Base-by-base conservation (phyloP, 1,139 yeast species). In the Sugiyamaella paludigena region DNA sequence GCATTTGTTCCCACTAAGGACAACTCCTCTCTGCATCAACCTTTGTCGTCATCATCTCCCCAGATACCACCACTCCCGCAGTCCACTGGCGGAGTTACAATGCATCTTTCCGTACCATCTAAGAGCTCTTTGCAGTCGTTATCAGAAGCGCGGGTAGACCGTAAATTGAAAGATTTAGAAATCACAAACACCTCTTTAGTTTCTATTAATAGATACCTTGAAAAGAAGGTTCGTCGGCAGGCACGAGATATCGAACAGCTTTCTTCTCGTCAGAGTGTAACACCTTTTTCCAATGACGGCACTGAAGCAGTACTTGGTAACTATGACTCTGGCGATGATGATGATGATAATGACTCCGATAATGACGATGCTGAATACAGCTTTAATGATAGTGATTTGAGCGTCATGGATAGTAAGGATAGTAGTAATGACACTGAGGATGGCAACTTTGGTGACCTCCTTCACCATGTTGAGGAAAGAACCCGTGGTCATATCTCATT, bases 121-220 rank as follows among this genome's bases (percentile, higher is more conserved):
- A 19, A 19, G 5, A 19, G 5, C n/a, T n/a, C n/a, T 19, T 19
- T 19, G 5, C 24, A 19, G 5, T 4, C 24, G 24, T 19, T 40
- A 12, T 43, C 47, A 8, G 33, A 43, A 31, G 63, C 60, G 1
- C 52, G 64, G 32, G 51, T 59, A 4, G 62, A 59, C 24, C 54
- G 67, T 13, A 62, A 61, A 45, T 55, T 63, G 7, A 50, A 55
- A 54, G 67, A 64, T 37, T 43, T 64, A 45, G 66, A 64, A 48
- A 63, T 64, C 12, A 57, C 66, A 7, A 64, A 64, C 50, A 49
- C 56, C 19, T 61, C 66, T 3, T 48, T 64, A 29, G 46, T 62
- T 48, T 56, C 60, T 7, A 59, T 64, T 11, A 64, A 64, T 53
- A 57, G 58, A 43, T 61, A 57, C 45, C 48, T 64, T 31, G 67